Conservation (phyloP, 305 asterid species). For the Ilex paraguariensis region DNA sequence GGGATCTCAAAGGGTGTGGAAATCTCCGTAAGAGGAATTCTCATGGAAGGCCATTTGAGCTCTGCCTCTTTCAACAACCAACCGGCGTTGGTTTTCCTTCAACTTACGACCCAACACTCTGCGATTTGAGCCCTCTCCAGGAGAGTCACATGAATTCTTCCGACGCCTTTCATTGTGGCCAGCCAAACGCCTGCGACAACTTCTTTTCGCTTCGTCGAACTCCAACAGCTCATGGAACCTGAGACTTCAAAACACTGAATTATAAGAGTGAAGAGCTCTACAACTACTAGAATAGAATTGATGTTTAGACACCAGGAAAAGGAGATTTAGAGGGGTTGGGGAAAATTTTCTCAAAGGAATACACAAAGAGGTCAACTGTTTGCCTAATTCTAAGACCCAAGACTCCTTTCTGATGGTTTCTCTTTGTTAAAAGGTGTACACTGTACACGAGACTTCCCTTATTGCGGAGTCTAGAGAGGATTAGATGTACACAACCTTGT, state of each 20-base stretch:
- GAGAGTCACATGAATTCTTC: slow-evolving; percentile 29
- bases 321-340: too few relatives aligned
- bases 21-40: slow-evolving; percentile 6
- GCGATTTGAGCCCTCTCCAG: slow-evolving; percentile 13
- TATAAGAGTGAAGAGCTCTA: neutral
- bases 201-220: slow-evolving; percentile 49
- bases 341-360: too few relatives aligned
- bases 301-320: too few relatives aligned
- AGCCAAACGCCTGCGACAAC: slow-evolving; percentile 51
- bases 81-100: slow-evolving; percentile 21
- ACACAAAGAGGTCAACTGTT: too few relatives aligned
- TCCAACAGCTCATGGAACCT: slow-evolving; percentile 58
- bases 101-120: slow-evolving; percentile 6
- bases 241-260: slow-evolving; percentile 3
- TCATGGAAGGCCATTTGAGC: neutral
- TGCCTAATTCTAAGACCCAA: too few relatives aligned
- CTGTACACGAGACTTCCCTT: too few relatives aligned
- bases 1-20: slow-evolving; percentile 20
- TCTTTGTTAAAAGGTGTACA: too few relatives aligned
- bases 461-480: too few relatives aligned
- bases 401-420: too few relatives aligned
- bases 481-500: too few relatives aligned
- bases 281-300: neutral
- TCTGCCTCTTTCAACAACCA: slow-evolving; percentile 13
- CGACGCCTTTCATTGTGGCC: slow-evolving; percentile 60